phyloP scores from a whole-genome alignment of 495 filamentous ascomycete species.

The Trichoderma reesei region DNA sequence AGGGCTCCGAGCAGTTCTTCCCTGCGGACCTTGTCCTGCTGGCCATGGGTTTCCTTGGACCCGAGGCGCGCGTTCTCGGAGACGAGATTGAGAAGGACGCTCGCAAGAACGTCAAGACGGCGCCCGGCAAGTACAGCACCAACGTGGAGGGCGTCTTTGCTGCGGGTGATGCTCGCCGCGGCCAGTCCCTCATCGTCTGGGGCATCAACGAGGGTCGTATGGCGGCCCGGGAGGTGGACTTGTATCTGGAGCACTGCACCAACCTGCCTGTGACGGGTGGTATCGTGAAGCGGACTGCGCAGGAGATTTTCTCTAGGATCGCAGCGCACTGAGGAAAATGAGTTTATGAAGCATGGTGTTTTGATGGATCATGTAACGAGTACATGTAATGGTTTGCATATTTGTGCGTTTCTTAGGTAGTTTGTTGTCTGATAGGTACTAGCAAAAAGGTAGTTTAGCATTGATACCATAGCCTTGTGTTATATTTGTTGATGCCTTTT shows the following conservation, averaged over 20 bases:
- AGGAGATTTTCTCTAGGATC: conserved; percentile 45
- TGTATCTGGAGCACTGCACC: conserved; percentile 74
- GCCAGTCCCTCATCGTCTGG: conserved; percentile 97
- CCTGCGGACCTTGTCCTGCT: conserved; percentile 92
- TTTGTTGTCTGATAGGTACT: neutral
- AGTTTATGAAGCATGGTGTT: neutral
- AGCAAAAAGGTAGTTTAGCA: no score
- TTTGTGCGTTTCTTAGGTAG: neutral
- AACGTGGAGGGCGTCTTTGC: conserved; percentile 88
- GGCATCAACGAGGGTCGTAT: conserved; percentile 98
- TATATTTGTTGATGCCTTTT: no score
- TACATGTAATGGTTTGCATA: neutral
- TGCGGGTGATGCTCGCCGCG: conserved; percentile 91
- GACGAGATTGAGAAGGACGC: conserved; percentile 83
- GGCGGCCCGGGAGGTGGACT: conserved; percentile 86
- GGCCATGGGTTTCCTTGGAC: conserved; percentile 97
- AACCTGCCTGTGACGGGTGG: conserved; percentile 87
- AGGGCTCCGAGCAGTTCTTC: conserved; percentile 94
- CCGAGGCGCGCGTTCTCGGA: conserved; percentile 81
- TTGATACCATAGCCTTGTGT: no score
- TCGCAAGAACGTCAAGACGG: conserved; percentile 96
- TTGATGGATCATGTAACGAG: neutral
- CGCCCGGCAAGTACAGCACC: conserved; percentile 79
- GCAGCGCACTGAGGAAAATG: neutral
- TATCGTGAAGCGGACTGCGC: conserved; percentile 75